A percentile compares a stretch with the other conserved stretches of the same genome.
Conservation (phyloP, 108 stramenopile species). For the Poteriospumella lacustris region DNA sequence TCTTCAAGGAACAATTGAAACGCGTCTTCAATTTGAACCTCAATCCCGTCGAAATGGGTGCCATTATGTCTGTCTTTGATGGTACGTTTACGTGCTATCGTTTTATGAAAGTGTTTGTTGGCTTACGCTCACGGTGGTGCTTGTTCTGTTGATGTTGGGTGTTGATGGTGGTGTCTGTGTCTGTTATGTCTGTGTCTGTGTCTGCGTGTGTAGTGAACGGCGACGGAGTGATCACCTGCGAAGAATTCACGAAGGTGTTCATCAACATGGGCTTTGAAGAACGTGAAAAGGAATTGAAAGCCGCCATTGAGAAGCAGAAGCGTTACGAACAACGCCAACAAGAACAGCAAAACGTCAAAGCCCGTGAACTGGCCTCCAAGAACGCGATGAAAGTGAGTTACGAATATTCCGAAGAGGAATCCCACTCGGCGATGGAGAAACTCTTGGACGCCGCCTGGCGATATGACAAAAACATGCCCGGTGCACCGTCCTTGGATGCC, state of each 20-base stretch:
- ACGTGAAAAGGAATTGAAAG: constrained; percentile 30
- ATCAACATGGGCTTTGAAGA: constrained; percentile 28
- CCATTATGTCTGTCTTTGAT: constrained; percentile 20
- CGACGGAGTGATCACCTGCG: constrained; percentile 23
- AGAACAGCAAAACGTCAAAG: constrained; percentile 10
- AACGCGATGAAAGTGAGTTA: constrained; percentile 22
- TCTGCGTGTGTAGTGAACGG: constrained; percentile 1
- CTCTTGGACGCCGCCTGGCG: constrained; percentile 23
- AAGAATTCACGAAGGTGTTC: constrained; percentile 24
- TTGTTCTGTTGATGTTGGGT: not conserved
- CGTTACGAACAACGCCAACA: not conserved
- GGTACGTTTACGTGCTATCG: not conserved
- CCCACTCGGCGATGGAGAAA: not conserved
- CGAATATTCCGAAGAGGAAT: constrained; percentile 19
- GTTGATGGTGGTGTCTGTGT: not conserved
- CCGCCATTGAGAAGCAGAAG: not conserved
- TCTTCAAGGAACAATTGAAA: constrained; percentile 18
- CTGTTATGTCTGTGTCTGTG: not conserved
- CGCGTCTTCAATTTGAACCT: constrained; percentile 19
- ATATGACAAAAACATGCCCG: constrained; percentile 16
- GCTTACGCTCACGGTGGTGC: not conserved
- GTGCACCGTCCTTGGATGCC: constrained; percentile 12
- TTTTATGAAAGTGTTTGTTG: not conserved
- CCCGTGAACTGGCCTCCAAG: not conserved
- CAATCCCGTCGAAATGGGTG: constrained; percentile 15